Base-by-base conservation (phyloP, 2,329 filamentous ascomycete genomes). In the Phaeosphaeria sp. region DNA sequence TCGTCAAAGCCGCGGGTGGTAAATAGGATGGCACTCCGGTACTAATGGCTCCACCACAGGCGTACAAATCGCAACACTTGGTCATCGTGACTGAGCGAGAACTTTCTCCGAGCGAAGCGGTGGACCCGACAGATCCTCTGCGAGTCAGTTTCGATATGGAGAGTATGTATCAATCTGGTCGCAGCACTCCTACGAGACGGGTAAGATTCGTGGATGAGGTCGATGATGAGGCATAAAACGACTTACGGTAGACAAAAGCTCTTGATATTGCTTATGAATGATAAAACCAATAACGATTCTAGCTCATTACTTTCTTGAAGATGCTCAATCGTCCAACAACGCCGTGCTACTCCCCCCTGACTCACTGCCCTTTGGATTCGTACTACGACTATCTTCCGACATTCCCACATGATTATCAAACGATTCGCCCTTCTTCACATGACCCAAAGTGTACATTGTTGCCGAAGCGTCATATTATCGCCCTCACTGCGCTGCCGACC, bases 1-100 rank as follows among this genome's bases (percentile, higher is more conserved):
- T 93, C 61, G 89, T 95, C 57, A 87, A 89, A 77, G 53, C 57
- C 13, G 69, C 72, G 17, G 74, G 74, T 24, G 57, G 64, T 43
- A 61, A 58, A 55, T 69, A 68, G 62, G 56, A 54, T 54, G 59
- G 52, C 36, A 25, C 22, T 21, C 52, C 45, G 22, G 52, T 54
- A 22, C 45, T 43, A 40, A 44, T 36, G 11, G 47, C 48, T 27
- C 40, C 53, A 17, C 53, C 39, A 7, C 27, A 21, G 22, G 45
- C 39, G 7, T 55, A 49, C 21, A 39, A 40, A 21, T 36, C 39
- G 30, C 22, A 27, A 18, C 20, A 43, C n/a, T 9, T 48, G 5
- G 18, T 42, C 6, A 18, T 30, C 27, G 1, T 49, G 6, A 30
- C 39, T 24, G 22, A 42, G 27, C 21, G 9, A n/a, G 40, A 54